Base-by-base conservation (phyloP, 2,329 filamentous ascomycete species). In the Diaporthe sp. region DNA sequence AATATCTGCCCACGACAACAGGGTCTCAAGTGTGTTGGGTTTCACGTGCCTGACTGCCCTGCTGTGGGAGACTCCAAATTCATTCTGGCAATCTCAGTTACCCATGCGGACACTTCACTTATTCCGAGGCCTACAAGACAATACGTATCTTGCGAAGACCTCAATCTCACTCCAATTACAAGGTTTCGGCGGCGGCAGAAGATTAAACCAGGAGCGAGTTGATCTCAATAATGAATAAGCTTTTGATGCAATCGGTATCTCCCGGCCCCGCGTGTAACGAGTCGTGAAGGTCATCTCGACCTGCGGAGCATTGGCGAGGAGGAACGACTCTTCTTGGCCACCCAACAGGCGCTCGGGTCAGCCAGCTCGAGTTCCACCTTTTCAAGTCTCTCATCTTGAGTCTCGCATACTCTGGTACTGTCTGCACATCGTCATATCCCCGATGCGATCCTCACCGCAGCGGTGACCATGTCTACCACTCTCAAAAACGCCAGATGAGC, bases 371-470 rank as follows among this genome's bases (percentile, higher is more conserved):
- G 22, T 37, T 37, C 62, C 62, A 37, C 46, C 22, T 39, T 55
- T 55, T 19, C 37, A 19, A 4, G 25, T 15, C 28, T 39, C 46
- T 19, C 51, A 55, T 55, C 25, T 51, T 39, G 46, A 37, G 22
- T 25, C 44, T 53, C 46, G 22, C 44, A 28, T 31, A 68, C 13
- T 19, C 44, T 25, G 65, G 34, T 22, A 22, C 34, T 37, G 34
- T 12, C 10, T 42, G 65, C 65, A 28, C 49, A 69, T 69, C 65
- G n/a, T 55, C 34, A 69, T 69, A n/a, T 55, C 34, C 49, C 65
- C 46, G 17, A n/a, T 42, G 46, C n/a, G 15, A 39, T 28, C n/a
- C 3, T 39, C 34, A 55, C 19, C 65, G 22, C 46, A n/a, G n/a
- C 28, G 37, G 2, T 39, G 65, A 22, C n/a, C 34, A 42, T 22